Conservation (phyloP, 2,329 filamentous ascomycete genomes). For the Ambrosiella beaveri region DNA sequence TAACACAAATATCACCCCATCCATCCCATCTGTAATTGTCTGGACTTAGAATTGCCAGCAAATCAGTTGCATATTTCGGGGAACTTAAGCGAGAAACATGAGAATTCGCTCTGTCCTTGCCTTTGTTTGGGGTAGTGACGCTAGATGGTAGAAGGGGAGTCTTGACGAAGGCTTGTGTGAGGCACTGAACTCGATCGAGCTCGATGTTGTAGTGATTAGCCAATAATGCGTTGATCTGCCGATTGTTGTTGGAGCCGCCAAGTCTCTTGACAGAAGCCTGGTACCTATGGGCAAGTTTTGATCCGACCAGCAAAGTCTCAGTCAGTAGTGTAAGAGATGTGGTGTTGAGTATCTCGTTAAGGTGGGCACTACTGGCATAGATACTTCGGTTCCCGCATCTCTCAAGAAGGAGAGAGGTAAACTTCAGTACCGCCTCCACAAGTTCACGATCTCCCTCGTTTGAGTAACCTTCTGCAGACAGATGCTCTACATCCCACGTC, state of each 20-base stretch:
- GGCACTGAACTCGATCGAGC: slow-evolving; percentile 64
- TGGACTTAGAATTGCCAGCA: slow-evolving; percentile 55
- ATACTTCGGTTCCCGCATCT: slow-evolving; percentile 95
- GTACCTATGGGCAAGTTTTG: slow-evolving; percentile 81
- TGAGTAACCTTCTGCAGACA: slow-evolving; percentile 45
- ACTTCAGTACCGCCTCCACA: slow-evolving; percentile 62
- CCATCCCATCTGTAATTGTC: slow-evolving; percentile 47
- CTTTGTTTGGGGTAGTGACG: slow-evolving; percentile 41
- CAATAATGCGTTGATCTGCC: slow-evolving; percentile 55
- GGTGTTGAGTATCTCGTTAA: slow-evolving; percentile 79
- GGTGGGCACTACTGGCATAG: slow-evolving; percentile 79
- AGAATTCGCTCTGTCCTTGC: slow-evolving; percentile 49
- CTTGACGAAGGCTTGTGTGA: slow-evolving; percentile 70
- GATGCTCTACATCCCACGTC: slow-evolving; percentile 21
- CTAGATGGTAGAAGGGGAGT: slow-evolving; percentile 39
- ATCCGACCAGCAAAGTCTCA: slow-evolving; percentile 59
- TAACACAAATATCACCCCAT: slow-evolving; percentile 65
- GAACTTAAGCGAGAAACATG: slow-evolving; percentile 20
- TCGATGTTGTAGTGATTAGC: slow-evolving; percentile 71
- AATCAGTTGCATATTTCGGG: slow-evolving; percentile 61
- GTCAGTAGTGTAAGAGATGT: slow-evolving; percentile 66
- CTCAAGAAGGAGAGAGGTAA: slow-evolving; percentile 75
- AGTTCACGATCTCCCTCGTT: slow-evolving; percentile 65
- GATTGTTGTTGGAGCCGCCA: slow-evolving; percentile 30
- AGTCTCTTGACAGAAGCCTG: slow-evolving; percentile 72